Evolutionary conservation across 345 rosid species (phyloP), one percentile per base, ranked within the genome.

Genomic region (Boechera retrofracta): DNA sequence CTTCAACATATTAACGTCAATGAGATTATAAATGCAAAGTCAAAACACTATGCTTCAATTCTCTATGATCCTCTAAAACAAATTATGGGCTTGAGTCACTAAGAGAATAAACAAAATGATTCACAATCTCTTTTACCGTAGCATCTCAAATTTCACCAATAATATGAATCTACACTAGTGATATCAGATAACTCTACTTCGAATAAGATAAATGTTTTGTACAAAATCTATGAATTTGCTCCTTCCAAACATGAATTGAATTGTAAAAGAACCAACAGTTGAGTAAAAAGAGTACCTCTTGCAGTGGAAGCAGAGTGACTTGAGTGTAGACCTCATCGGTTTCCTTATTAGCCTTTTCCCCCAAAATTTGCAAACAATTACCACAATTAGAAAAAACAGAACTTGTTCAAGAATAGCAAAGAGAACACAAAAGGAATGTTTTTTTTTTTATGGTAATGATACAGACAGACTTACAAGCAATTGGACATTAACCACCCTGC

Each of bases 321-420:
- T 89, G 91, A 54, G 97, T 87, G 65, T 87, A 92, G 69, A 92
- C 97, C 81, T 86, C 97, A 81, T 94, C 90, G 80, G 89, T 89
- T 81, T 86, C 98, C 84, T 87, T 88, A 68, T 94, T 89, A 60
- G 97, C 97, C 98, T 94, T 76, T 67, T 67, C 38, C 51, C 39
- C 47, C 67, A 60, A 44, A 64, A 64, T 15, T 71, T 55, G 51
- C 45, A 64, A 78, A 71, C 35, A 41, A 42, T 64, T 44, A 64
- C 61, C 74, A 61, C 54, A 63, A 77, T 71, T 72, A 68, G 72
- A 4, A 26, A 36, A 39, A 71, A 39, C 59, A 74, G 49, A 39
- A 69, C 59, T 75, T 55, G 77, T 66, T 51, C 65, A 78, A 78
- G 7, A 67, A 72, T 18, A 64, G 73, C 54, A 62, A 44, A 70